A percentile compares a stretch with the other conserved stretches of the same genome.
These are phyloP conservation scores for Boletus barrowsii DNA, from an alignment of 768 basidiomycete genomes.

Conservation along the genomic window DNA sequence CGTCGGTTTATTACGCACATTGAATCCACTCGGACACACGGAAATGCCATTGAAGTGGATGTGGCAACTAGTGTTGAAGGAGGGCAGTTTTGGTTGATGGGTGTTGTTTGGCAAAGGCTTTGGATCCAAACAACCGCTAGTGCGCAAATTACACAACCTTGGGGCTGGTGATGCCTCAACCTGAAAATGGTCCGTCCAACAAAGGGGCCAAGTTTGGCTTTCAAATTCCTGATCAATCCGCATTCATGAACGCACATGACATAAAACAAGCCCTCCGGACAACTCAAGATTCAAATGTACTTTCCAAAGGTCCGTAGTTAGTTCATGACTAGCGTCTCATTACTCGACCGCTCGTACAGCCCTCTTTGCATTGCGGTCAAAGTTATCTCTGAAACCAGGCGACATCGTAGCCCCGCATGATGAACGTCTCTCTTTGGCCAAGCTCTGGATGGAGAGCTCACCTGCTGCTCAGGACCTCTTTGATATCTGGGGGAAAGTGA, in stretches of 20 bases:
- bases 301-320: conserved; percentile 22
- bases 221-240: conserved; percentile 5
- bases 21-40: too few relatives aligned
- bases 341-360: conserved; percentile 23
- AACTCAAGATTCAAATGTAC: conserved; percentile 11
- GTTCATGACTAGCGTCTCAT: background rate
- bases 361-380: conserved; percentile 55
- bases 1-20: background rate
- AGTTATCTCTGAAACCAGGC: conserved; percentile 44
- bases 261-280: conserved; percentile 17
- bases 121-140: conserved; percentile 24
- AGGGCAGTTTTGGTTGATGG: background rate
- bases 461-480: conserved; percentile 63
- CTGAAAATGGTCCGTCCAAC: conserved; percentile 4
- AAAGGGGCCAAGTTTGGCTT: conserved; percentile 26
- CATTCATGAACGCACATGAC: conserved; percentile 22
- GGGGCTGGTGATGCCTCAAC: conserved; percentile 15
- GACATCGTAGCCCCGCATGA: conserved; percentile 58
- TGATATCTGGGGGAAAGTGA: conserved; percentile 53
- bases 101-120: conserved; percentile 25
- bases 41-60: too few relatives aligned
- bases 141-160: background rate
- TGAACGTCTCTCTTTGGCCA: conserved; percentile 54
- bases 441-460: conserved; percentile 57
- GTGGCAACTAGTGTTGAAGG: too few relatives aligned